phyloP scores from a whole-genome alignment of 345 rosid genomes.

The Excoecaria agallocha region DNA sequence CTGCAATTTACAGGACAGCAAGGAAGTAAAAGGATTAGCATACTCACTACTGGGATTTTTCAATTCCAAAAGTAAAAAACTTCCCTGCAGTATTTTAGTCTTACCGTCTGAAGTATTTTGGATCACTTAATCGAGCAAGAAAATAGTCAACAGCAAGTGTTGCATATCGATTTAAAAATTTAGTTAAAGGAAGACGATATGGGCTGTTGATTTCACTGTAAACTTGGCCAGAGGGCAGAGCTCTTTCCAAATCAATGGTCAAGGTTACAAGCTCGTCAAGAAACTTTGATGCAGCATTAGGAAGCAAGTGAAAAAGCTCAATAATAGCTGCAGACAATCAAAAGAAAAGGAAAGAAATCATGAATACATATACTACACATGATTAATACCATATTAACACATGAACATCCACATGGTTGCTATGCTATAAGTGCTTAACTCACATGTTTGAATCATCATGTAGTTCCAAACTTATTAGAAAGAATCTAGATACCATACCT shows the following conservation, averaged over 20 bases:
- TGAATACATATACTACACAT: background rate
- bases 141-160: slow-evolving; percentile 91
- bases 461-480: slow-evolving; percentile 8
- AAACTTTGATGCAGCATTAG: slow-evolving; percentile 90
- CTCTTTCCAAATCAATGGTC: slow-evolving; percentile 91
- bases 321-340: slow-evolving; percentile 75
- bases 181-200: slow-evolving; percentile 92
- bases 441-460: background rate
- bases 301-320: slow-evolving; percentile 98
- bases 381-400: background rate
- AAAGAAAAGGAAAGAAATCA: slow-evolving; percentile 6
- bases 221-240: slow-evolving; percentile 83
- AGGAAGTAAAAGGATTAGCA: slow-evolving; percentile 10
- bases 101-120: slow-evolving; percentile 92
- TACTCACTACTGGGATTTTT: background rate
- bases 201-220: slow-evolving; percentile 98
- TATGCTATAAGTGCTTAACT: background rate
- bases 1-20: slow-evolving; percentile 39
- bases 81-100: slow-evolving; percentile 28
- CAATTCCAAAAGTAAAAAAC: slow-evolving; percentile 4
- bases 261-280: slow-evolving; percentile 93
- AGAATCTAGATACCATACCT: slow-evolving; percentile 43
- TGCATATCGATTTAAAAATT: slow-evolving; percentile 91
- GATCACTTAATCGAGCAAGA: slow-evolving; percentile 84
- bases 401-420: background rate